Evolutionary conservation across 805 yeast species (phyloP).

Genomic region (Naumovozyma baii): DNA sequence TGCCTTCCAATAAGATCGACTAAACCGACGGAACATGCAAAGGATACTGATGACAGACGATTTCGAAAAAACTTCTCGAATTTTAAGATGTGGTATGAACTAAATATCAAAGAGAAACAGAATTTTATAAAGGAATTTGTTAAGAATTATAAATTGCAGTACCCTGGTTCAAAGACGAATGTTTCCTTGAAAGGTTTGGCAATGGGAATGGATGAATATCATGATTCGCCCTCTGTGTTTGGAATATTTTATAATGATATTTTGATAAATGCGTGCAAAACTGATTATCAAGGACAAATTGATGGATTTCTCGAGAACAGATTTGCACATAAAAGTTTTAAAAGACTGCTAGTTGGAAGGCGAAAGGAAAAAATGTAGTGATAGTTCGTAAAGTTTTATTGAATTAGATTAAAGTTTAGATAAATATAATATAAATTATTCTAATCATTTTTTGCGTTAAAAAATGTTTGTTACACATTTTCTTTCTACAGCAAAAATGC

Average conservation of each 20-base stretch:
- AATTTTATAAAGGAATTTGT: conserved; percentile 20
- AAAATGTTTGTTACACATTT: not conserved
- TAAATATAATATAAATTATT: too few relatives aligned
- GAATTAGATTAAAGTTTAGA: too few relatives aligned
- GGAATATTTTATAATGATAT: conserved; percentile 28
- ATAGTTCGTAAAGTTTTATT: too few relatives aligned
- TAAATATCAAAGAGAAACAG: conserved; percentile 19
- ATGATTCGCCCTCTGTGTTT: conserved; percentile 27
- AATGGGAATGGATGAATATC: conserved; percentile 14
- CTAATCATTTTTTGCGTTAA: not conserved
- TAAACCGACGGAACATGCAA: too few relatives aligned
- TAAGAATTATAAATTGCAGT: conserved; percentile 17
- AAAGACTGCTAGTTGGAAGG: conserved; percentile 5
- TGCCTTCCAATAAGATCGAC: too few relatives aligned
- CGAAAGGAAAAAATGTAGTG: too few relatives aligned
- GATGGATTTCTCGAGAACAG: not conserved
- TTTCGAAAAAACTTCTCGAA: not conserved
- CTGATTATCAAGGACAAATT: not conserved
- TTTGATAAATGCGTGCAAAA: conserved; percentile 8
- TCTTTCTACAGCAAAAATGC: conserved; percentile 16
- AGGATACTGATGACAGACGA: too few relatives aligned
- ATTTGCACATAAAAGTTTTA: conserved; percentile 8
- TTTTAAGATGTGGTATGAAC: conserved; percentile 22
- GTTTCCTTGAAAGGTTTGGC: conserved; percentile 20
- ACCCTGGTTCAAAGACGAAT: conserved; percentile 27